Conservation (phyloP, 1,284 basidiomycete species). For the Sutorius eximius region DNA sequence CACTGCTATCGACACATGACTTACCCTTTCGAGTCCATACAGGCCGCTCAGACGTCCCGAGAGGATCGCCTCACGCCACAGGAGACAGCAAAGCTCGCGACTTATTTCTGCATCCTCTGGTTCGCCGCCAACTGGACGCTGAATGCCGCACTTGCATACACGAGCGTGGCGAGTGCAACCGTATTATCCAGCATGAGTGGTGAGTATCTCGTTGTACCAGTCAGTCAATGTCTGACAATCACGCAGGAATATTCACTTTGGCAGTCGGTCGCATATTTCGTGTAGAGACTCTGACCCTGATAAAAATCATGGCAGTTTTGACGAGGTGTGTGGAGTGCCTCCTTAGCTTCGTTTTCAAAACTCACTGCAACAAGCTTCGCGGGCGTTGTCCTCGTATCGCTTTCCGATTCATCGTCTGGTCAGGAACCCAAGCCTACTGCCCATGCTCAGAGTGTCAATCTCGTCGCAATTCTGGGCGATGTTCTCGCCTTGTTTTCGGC, state of each 20-base stretch:
- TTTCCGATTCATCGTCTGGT: conserved; percentile 60
- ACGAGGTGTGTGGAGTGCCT: conserved; percentile 58
- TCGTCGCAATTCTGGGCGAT: conserved; percentile 65
- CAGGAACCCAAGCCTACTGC: conserved; percentile 13
- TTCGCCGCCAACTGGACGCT: conserved; percentile 91
- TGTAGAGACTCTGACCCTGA: conserved; percentile 76
- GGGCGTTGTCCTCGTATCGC: conserved; percentile 85
- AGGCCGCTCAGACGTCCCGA: conserved; percentile 11
- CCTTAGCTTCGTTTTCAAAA: neutral
- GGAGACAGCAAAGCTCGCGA: conserved; percentile 78
- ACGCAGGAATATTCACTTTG: conserved; percentile 91
- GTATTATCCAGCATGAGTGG: conserved; percentile 88
- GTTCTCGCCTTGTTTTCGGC: conserved; percentile 79
- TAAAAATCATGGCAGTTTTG: conserved; percentile 81
- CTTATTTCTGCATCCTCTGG: conserved; percentile 82
- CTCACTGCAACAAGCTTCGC: conserved; percentile 58
- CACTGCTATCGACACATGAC: neutral
- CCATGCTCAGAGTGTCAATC: conserved; percentile 22
- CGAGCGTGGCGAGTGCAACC: conserved; percentile 89
- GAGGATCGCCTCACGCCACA: conserved; percentile 54
- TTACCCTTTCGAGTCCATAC: neutral
- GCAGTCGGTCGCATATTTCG: conserved; percentile 80
- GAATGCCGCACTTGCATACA: conserved; percentile 80
- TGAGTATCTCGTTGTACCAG: conserved; percentile 37
- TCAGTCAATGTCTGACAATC: conserved; percentile 2